Conservation (phyloP, 1,139 yeast genomes). For the Blastobotrys niveus region DNA sequence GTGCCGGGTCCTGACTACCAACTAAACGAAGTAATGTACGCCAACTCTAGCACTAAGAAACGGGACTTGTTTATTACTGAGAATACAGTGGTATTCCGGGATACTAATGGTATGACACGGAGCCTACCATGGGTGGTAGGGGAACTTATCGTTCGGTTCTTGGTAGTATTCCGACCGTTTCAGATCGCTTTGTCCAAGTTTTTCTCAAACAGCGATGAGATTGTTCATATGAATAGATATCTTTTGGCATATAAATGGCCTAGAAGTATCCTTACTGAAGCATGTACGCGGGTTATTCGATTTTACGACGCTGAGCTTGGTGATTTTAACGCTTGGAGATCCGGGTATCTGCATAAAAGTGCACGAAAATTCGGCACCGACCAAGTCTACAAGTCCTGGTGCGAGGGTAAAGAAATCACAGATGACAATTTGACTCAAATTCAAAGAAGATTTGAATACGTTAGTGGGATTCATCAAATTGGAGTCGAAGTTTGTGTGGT, state of each 20-base stretch:
- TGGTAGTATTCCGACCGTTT: constrained; percentile 11
- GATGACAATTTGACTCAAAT: constrained; percentile 1
- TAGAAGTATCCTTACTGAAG: background rate
- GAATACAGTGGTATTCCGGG: constrained; percentile 4
- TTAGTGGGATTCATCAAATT: background rate
- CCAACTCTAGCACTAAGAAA: background rate
- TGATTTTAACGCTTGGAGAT: background rate
- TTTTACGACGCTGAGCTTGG: background rate
- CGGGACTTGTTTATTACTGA: constrained; percentile 5
- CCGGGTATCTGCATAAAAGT: background rate
- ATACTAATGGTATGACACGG: constrained; percentile 1
- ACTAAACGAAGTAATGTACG: constrained; percentile 1
- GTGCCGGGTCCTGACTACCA: constrained; percentile 9
- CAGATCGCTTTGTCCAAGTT: constrained; percentile 1
- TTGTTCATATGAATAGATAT: background rate
- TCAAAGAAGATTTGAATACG: constrained; percentile 6
- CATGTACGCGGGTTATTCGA: background rate
- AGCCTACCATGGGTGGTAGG: constrained; percentile 14
- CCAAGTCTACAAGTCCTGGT: too few species aligned
- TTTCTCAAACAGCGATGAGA: background rate
- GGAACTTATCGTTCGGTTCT: constrained; percentile 10
- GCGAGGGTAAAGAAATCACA: too few species aligned
- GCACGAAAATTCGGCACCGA: constrained; percentile 3
- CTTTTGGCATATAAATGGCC: constrained; percentile 2
- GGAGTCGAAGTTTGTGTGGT: background rate